Conservation (phyloP, 345 rosid genomes). For the Acer yangbiense region DNA sequence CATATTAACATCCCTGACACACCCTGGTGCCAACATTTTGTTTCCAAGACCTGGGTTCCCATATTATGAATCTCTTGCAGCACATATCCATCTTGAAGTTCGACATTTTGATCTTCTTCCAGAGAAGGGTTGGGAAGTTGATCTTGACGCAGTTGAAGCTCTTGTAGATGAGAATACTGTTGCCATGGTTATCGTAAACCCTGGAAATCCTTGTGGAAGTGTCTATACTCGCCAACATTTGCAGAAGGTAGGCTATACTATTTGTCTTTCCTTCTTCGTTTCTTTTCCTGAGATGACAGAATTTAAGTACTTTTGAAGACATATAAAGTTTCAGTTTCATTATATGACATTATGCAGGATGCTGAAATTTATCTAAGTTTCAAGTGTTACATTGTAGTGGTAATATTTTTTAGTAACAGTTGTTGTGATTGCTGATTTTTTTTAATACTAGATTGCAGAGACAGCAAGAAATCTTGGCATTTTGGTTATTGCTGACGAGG, state of each 20-base stretch:
- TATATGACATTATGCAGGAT: neutral
- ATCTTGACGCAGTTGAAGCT: slow-evolving; percentile 56
- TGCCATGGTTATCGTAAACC: slow-evolving; percentile 66
- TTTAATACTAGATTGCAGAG: slow-evolving; percentile 42
- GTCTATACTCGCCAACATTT: slow-evolving; percentile 61
- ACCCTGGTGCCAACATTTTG: slow-evolving; percentile 66
- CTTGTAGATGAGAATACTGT: slow-evolving; percentile 65
- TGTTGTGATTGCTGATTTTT: neutral
- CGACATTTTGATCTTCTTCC: slow-evolving; percentile 73
- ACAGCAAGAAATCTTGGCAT: slow-evolving; percentile 64
- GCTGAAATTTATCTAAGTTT: neutral
- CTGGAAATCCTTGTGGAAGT: slow-evolving; percentile 69
- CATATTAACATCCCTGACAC: slow-evolving; percentile 43
- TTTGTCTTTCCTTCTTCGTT: neutral
- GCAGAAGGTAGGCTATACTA: slow-evolving; percentile 37
- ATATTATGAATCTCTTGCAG: slow-evolving; percentile 51
- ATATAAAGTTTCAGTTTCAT: neutral
- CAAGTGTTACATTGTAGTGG: neutral
- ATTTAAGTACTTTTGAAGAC: neutral
- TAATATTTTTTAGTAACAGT: neutral
- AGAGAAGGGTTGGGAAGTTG: slow-evolving; percentile 67
- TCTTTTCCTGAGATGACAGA: too few relatives aligned
- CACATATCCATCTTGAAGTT: slow-evolving; percentile 42
- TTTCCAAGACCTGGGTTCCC: slow-evolving; percentile 72
- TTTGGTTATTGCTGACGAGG: slow-evolving; percentile 75